A percentile compares a stretch with the other conserved stretches of the same genome.
These are phyloP conservation scores for Linum tenue DNA, from an alignment of 345 rosid genomes.

Conservation along the genomic window DNA sequence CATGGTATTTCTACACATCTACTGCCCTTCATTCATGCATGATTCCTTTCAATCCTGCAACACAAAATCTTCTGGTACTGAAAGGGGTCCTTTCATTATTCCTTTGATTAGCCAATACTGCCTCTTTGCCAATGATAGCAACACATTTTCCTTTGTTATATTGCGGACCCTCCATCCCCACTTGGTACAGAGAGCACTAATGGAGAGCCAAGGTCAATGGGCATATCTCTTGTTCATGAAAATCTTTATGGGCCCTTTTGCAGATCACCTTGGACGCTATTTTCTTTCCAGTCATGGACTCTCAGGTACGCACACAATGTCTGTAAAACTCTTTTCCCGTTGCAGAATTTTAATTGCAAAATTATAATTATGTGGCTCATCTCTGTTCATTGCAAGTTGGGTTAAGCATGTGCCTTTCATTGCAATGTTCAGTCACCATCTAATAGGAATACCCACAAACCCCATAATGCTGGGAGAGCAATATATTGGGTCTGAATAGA, in stretches of 20 bases:
- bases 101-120: slow-evolving; percentile 35
- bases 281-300: slow-evolving; percentile 15
- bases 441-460: slow-evolving; percentile 11
- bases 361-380: slow-evolving; percentile 11
- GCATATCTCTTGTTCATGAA: slow-evolving; percentile 22
- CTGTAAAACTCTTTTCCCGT: slow-evolving; percentile 14
- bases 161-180: slow-evolving; percentile 36
- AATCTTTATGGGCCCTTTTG: slow-evolving; percentile 31
- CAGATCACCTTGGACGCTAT: slow-evolving; percentile 21
- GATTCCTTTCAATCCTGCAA: slow-evolving; percentile 30
- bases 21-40: slow-evolving; percentile 39
- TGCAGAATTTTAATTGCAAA: neutral
- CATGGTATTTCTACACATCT: slow-evolving; percentile 24
- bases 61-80: slow-evolving; percentile 24
- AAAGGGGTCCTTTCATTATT: slow-evolving; percentile 21
- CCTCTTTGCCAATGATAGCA: slow-evolving; percentile 35
- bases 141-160: slow-evolving; percentile 6
- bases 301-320: slow-evolving; percentile 16
- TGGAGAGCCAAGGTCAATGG: slow-evolving; percentile 34
- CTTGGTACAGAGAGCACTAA: slow-evolving; percentile 39
- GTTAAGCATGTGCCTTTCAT: slow-evolving; percentile 14
- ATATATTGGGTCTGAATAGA: slow-evolving; percentile 12
- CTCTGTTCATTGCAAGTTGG: slow-evolving; percentile 24
- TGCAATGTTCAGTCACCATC: slow-evolving; percentile 6
- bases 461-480: slow-evolving; percentile 1